phyloP scores from a whole-genome alignment of 108 stramenopile genomes.

The Fragilariopsis cylindrus region DNA sequence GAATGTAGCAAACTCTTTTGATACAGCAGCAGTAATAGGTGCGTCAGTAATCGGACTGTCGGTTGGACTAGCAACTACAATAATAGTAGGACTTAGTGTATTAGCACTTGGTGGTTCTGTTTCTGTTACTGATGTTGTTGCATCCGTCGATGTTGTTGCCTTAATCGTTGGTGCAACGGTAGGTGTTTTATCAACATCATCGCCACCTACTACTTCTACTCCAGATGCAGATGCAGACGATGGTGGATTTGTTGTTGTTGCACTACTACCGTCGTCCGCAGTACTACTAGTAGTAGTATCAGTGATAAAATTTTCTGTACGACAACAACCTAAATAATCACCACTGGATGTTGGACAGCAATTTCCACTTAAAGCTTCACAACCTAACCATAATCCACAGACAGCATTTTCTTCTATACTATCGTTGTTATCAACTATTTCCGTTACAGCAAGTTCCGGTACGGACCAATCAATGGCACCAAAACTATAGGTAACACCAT shows the following conservation, averaged over 20 bases:
- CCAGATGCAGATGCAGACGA: not conserved
- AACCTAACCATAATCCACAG: not conserved
- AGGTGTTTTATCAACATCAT: not conserved
- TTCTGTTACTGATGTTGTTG: not conserved
- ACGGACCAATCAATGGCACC: conserved; percentile 31
- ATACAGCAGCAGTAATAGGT: too few species aligned
- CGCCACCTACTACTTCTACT: too few species aligned
- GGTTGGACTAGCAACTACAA: too few species aligned
- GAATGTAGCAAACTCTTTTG: too few species aligned
- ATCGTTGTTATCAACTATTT: too few species aligned
- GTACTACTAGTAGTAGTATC: not conserved
- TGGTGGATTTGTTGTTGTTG: not conserved
- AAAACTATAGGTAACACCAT: conserved; percentile 26
- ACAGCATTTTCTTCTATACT: not conserved
- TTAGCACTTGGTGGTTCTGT: not conserved
- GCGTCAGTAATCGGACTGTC: too few species aligned
- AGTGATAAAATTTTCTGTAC: conserved; percentile 5
- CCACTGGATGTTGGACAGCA: conserved; percentile 2
- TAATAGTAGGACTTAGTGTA: too few species aligned
- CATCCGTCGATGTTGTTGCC: not conserved
- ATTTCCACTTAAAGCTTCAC: not conserved
- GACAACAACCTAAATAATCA: not conserved
- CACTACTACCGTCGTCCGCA: not conserved
- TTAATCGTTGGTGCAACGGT: not conserved
- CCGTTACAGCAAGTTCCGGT: not conserved